Evolutionary conservation across 345 rosid species (phyloP).

Genomic region (Raphanus sativus): DNA sequence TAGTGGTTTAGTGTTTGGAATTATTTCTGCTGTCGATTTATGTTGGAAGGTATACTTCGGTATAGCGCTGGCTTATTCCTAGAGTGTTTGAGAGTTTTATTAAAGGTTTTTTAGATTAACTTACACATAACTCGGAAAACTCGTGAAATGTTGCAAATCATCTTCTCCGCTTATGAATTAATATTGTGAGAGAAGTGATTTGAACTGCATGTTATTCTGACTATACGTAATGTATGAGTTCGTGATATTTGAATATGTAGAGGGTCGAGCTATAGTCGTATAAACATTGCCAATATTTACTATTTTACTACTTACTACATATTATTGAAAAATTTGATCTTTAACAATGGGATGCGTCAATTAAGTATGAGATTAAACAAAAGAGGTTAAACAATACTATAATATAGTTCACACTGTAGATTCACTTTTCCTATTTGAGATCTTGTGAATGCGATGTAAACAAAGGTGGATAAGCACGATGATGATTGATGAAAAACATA

Average conservation of each 20-base stretch:
- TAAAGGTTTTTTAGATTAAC: too few species aligned
- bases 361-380: neutral
- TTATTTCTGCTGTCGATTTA: too few species aligned
- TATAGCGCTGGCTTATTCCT: too few species aligned
- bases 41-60: too few species aligned
- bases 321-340: neutral
- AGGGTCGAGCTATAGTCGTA: neutral
- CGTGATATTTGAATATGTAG: neutral
- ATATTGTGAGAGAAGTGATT: neutral
- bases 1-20: too few species aligned
- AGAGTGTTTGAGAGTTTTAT: too few species aligned
- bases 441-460: slow-evolving; percentile 28
- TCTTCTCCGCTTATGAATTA: too few species aligned
- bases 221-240: neutral
- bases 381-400: neutral
- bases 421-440: slow-evolving; percentile 19
- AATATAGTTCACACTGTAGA: neutral
- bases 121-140: too few species aligned
- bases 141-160: too few species aligned
- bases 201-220: neutral
- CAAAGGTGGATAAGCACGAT: slow-evolving; percentile 36
- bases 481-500: slow-evolving; percentile 6
- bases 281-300: neutral
- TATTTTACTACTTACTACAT: neutral
- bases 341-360: neutral